Conservation (phyloP, 2,329 filamentous ascomycete species). For the Aspergillus persii region DNA sequence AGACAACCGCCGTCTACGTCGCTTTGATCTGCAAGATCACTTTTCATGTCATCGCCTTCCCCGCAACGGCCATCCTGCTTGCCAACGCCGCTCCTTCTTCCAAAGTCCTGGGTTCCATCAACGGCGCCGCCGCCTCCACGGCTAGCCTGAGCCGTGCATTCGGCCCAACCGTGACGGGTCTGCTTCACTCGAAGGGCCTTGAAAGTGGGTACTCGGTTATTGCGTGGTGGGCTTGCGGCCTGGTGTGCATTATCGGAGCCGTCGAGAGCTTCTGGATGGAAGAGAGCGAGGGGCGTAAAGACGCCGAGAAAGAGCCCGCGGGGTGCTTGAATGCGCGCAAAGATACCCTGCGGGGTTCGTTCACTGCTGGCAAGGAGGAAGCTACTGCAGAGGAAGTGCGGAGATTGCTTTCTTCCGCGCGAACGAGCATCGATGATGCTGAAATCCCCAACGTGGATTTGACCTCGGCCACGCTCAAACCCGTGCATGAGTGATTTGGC, state of each 20-base stretch:
- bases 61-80: slow-evolving; percentile 82
- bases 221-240: slow-evolving; percentile 87
- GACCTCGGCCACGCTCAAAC: slow-evolving; percentile 12
- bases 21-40: slow-evolving; percentile 90
- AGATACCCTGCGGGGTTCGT: slow-evolving; percentile 22
- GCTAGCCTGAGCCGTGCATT: slow-evolving; percentile 86
- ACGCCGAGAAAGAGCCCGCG: slow-evolving; percentile 41
- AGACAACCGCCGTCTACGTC: slow-evolving; percentile 72
- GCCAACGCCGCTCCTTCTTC: slow-evolving; percentile 84
- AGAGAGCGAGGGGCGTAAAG: slow-evolving; percentile 52
- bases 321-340: slow-evolving; percentile 29
- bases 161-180: slow-evolving; percentile 82
- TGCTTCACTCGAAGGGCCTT: slow-evolving; percentile 78
- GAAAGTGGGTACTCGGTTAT: slow-evolving; percentile 79
- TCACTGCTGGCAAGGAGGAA: slow-evolving; percentile 21
- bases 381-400: slow-evolving; percentile 32
- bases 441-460: slow-evolving; percentile 28
- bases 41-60: slow-evolving; percentile 86
- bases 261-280: slow-evolving; percentile 73
- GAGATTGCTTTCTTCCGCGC: slow-evolving; percentile 34
- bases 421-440: slow-evolving; percentile 35
- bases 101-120: slow-evolving; percentile 83
- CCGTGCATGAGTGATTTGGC: slow-evolving; percentile 8
- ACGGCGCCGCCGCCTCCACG: slow-evolving; percentile 86
- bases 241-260: slow-evolving; percentile 73